phyloP scores from a whole-genome alignment of 163 green algal genomes.

The Chloromonas sp. region DNA sequence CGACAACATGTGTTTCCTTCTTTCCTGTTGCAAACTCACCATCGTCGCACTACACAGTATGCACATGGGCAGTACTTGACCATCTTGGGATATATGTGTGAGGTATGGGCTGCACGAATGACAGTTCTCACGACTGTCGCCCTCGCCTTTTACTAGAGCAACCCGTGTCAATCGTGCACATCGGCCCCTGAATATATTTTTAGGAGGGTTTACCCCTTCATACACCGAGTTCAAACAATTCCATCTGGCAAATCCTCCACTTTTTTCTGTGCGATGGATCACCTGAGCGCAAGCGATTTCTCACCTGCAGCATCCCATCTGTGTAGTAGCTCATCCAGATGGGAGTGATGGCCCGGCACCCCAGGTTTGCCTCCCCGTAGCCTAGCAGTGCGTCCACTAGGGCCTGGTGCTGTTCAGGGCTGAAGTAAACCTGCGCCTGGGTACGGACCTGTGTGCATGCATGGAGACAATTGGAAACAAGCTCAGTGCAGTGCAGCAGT shows the following conservation, averaged over 20 bases:
- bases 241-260: too few species aligned
- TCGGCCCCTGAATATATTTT: not conserved
- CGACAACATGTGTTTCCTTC: too few species aligned
- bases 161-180: not conserved
- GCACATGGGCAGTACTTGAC: too few species aligned
- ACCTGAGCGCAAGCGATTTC: not conserved
- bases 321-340: constrained; percentile 78
- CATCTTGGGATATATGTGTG: not conserved
- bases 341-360: constrained; percentile 71
- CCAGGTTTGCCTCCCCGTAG: constrained; percentile 64
- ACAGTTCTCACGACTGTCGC: not conserved
- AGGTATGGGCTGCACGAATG: not conserved
- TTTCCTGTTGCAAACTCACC: too few species aligned
- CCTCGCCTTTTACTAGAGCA: constrained; percentile 1
- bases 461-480: too few species aligned
- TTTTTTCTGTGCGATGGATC: too few species aligned
- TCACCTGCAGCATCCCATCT: constrained; percentile 53
- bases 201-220: not conserved
- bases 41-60: too few species aligned
- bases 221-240: not conserved
- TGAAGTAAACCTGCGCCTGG: constrained; percentile 54
- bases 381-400: constrained; percentile 67
- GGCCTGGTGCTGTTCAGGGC: constrained; percentile 34
- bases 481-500: too few species aligned
- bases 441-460: not conserved